These are phyloP conservation scores for Arachis monticola DNA, from an alignment of 331 rosid species.

Conservation along the genomic window DNA sequence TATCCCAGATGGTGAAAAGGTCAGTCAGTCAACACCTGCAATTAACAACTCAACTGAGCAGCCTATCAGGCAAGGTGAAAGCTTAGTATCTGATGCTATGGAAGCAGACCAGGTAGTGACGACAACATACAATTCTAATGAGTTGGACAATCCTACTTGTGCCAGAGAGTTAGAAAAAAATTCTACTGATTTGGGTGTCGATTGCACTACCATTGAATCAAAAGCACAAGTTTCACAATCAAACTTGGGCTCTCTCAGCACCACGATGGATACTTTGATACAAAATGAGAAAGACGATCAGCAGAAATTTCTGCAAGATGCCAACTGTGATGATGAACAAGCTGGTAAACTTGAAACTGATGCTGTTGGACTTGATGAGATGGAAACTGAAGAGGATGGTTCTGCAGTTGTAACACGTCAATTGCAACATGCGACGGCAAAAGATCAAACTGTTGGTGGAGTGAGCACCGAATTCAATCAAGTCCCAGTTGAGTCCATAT, in stretches of 20 bases:
- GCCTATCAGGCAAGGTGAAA: slow-evolving; percentile 36
- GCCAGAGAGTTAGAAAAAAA: too few relatives aligned
- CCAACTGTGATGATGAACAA: slow-evolving; percentile 33
- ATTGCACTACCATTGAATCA: slow-evolving; percentile 29
- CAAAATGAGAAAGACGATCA: slow-evolving; percentile 38
- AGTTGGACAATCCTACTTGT: too few relatives aligned
- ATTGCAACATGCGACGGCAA: slow-evolving; percentile 43
- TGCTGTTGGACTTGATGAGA: slow-evolving; percentile 37
- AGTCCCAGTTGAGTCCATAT: slow-evolving; percentile 40
- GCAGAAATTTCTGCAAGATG: slow-evolving; percentile 26
- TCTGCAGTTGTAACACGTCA: slow-evolving; percentile 32
- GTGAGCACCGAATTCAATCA: too few relatives aligned
- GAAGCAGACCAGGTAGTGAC: slow-evolving; percentile 27
- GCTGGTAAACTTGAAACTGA: slow-evolving; percentile 38
- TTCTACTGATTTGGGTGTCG: slow-evolving; percentile 30
- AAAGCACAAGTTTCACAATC: slow-evolving; percentile 38
- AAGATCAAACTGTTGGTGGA: slow-evolving; percentile 48
- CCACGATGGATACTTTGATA: slow-evolving; percentile 35
- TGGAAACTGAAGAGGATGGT: slow-evolving; percentile 33
- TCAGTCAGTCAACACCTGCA: slow-evolving; percentile 38
- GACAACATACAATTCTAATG: slow-evolving; percentile 22
- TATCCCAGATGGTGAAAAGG: slow-evolving; percentile 23
- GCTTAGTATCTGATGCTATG: slow-evolving; percentile 34
- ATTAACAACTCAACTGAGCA: slow-evolving; percentile 39
- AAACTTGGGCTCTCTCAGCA: slow-evolving; percentile 30